Base-by-base conservation (phyloP, 192 early-diverging fungal genomes). In the Funneliformis mosseae region DNA sequence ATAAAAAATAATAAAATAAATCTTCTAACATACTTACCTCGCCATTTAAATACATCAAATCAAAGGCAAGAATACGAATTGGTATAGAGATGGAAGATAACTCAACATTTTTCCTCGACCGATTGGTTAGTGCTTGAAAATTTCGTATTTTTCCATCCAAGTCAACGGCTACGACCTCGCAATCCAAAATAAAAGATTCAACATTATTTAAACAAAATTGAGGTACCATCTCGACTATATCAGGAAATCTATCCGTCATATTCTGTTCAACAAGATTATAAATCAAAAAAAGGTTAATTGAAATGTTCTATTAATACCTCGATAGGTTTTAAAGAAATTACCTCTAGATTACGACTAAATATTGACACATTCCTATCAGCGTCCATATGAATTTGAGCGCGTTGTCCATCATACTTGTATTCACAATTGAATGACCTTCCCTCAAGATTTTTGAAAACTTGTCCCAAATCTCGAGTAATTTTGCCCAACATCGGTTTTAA, bases 401-500 rank as follows among this genome's bases (percentile, higher is more conserved):
- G 90, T 84, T 97, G 94, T 8, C 96, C 96, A 80, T 97, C 96
- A 79, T 97, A 97, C 81, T 97, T 97, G 86, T 89, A 95, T 85
- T 97, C 96, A 83, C 96, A 97, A 6, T 92, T 93, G 76, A 96
- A 96, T 10, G 86, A 80, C 63, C 89, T 90, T 41, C 90, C 92
- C 70, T 96, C 94, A 73, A 96, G 92, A 14, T 93, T 87, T 45
- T 94, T 87, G 84, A 97, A 83, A 27, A 97, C 92, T 64, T 96
- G 94, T 0, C 88, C 85, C 0, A 96, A 85, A 59, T 89, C 88
- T 83, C 94, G 94, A 41, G 95, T 96, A 6, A 94, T 94, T 81
- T 96, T 93, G 23, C 94, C 95, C 61, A 97, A 89, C 96, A 97
- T 97, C 3, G 96, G 96, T 78, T 95, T 94, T 38, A 97, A 88